Conservation (phyloP, 768 basidiomycete genomes). For the Termitomyces sp. region DNA sequence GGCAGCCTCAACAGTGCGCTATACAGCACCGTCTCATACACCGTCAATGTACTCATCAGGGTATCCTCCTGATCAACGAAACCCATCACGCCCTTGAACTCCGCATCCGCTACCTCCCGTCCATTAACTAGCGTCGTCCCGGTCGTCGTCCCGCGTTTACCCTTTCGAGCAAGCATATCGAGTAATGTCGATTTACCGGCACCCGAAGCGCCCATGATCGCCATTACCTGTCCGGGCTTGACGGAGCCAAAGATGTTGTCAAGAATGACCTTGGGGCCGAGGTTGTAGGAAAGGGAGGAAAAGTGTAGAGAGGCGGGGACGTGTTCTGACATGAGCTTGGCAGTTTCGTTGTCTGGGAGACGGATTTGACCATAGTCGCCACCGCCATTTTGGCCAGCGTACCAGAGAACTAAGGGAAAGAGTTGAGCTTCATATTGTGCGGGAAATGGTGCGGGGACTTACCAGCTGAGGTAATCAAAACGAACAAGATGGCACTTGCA, state of each 20-base stretch:
- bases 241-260: conserved; percentile 77
- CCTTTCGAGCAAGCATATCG: conserved; percentile 90
- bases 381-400: conserved; percentile 70
- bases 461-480: conserved; percentile 65
- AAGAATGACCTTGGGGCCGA: conserved; percentile 65
- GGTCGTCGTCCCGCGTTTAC: conserved; percentile 71
- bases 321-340: conserved; percentile 89
- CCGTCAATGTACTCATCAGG: conserved; percentile 93
- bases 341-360: conserved; percentile 74
- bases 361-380: conserved; percentile 68
- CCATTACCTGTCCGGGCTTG: conserved; percentile 86
- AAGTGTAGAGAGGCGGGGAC: conserved; percentile 94
- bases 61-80: conserved; percentile 99
- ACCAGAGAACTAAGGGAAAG: conserved; percentile 66
- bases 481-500: conserved; percentile 69
- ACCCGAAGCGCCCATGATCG: conserved; percentile 95
- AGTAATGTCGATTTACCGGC: conserved; percentile 96
- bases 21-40: conserved; percentile 96
- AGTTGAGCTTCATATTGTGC: not conserved
- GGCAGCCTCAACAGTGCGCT: conserved; percentile 88
- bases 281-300: conserved; percentile 72
- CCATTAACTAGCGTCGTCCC: conserved; percentile 87
- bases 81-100: conserved; percentile 84
- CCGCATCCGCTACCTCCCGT: conserved; percentile 59
- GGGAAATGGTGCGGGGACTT: conserved; percentile 6